A percentile compares a stretch with the other conserved stretches of the same genome.
phyloP scores from a whole-genome alignment of 2,329 filamentous ascomycete species.

The Furcasterigmium furcatum region DNA sequence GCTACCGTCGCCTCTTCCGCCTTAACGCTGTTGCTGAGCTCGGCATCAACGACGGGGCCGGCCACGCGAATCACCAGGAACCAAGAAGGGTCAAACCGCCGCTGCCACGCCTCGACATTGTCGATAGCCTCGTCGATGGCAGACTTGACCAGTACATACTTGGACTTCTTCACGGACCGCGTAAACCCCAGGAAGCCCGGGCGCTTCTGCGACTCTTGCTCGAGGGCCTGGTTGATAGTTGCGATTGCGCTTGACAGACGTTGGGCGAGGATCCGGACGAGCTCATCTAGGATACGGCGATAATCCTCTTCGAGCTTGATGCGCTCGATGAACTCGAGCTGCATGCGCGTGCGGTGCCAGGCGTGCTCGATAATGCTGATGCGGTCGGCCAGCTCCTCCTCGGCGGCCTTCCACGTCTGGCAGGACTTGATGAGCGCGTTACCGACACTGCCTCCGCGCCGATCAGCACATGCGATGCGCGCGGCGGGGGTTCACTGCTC shows the following conservation, averaged over 20 bases:
- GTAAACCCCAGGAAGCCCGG: background rate
- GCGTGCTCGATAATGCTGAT: background rate
- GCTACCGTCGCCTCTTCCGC: background rate
- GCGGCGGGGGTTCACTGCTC: background rate
- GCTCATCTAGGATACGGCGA: slow-evolving; percentile 13
- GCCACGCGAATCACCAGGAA: slow-evolving; percentile 11
- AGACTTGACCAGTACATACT: slow-evolving; percentile 5
- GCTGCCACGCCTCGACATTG: slow-evolving; percentile 11
- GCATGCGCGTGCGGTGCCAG: background rate
- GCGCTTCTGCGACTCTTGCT: background rate
- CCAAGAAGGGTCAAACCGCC: slow-evolving; percentile 10
- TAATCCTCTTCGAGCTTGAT: slow-evolving; percentile 9
- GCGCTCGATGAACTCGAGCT: background rate
- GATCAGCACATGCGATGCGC: background rate
- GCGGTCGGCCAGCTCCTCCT: background rate
- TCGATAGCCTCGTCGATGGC: slow-evolving; percentile 6
- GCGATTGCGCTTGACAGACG: slow-evolving; percentile 11
- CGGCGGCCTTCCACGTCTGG: slow-evolving; percentile 7
- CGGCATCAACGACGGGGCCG: slow-evolving; percentile 4
- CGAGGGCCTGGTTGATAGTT: slow-evolving; percentile 2
- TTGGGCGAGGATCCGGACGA: slow-evolving; percentile 6
- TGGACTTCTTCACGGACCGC: background rate
- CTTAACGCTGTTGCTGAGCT: slow-evolving; percentile 1
- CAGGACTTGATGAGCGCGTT: slow-evolving; percentile 3
- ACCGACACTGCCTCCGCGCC: slow-evolving; percentile 1